phyloP scores from a whole-genome alignment of 83 land plant species.

The Thuja plicata region DNA sequence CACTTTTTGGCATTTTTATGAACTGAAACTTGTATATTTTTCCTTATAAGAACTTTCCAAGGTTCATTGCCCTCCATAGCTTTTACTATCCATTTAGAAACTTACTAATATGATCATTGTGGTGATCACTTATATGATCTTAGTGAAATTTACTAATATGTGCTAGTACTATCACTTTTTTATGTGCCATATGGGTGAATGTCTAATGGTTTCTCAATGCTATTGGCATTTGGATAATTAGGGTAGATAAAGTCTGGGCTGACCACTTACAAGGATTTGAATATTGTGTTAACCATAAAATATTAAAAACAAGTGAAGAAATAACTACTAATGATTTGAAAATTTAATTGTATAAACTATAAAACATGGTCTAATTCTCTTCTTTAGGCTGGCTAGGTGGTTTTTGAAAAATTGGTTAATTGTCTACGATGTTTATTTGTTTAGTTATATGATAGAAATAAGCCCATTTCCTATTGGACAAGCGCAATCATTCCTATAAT shows the following conservation, averaged over 20 bases:
- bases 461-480: not conserved
- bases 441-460: not conserved
- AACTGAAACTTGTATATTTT: too few relatives aligned
- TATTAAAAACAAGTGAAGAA: not conserved
- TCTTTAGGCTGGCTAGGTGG: not conserved
- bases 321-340: not conserved
- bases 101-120: too few relatives aligned
- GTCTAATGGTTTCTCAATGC: not conserved
- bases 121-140: not conserved
- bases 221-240: not conserved
- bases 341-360: not conserved
- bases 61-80: too few relatives aligned
- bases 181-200: not conserved
- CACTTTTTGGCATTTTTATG: too few relatives aligned
- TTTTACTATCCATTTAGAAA: too few relatives aligned
- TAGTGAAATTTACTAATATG: not conserved
- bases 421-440: not conserved
- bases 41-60: too few relatives aligned
- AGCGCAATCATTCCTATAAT: not conserved
- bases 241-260: not conserved
- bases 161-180: not conserved
- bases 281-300: not conserved
- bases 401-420: not conserved
- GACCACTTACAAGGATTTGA: not conserved
- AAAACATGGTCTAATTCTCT: not conserved